A percentile compares a stretch with the other conserved stretches of the same genome.
Conservation (phyloP, 108 stramenopile genomes). For the Schizochytrium sp. region DNA sequence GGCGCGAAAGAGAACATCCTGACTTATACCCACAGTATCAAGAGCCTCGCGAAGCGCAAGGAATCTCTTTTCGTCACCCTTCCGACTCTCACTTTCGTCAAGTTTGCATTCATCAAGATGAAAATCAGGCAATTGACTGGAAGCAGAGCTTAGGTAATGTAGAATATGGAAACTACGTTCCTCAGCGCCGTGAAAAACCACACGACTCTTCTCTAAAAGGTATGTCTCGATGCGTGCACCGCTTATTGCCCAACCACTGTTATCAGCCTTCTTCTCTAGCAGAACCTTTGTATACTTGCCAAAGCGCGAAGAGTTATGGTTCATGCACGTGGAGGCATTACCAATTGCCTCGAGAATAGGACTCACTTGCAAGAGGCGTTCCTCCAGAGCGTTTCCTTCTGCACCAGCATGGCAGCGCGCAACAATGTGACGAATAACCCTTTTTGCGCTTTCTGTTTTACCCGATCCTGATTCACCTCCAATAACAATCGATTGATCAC, state of each 20-base stretch:
- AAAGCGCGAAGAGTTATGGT: conserved; percentile 64
- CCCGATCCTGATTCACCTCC: conserved; percentile 68
- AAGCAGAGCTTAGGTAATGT: background rate
- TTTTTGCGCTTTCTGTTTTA: conserved; percentile 63
- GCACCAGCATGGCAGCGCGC: background rate
- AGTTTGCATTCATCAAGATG: background rate
- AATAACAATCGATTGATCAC: conserved; percentile 61
- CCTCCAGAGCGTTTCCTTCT: background rate
- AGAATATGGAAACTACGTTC: conserved; percentile 54
- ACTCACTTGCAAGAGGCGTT: conserved; percentile 18
- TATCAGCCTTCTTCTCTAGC: background rate
- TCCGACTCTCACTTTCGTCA: background rate
- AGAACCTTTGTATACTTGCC: conserved; percentile 60
- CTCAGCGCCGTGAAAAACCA: conserved; percentile 19
- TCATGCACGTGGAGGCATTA: conserved; percentile 59
- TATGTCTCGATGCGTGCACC: conserved; percentile 62
- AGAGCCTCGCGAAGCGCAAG: background rate
- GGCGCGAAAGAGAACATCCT: conserved; percentile 60
- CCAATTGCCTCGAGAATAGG: conserved; percentile 64
- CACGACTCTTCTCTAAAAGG: conserved; percentile 61
- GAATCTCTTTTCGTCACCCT: background rate
- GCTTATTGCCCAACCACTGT: background rate
- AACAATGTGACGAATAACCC: conserved; percentile 43
- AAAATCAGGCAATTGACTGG: background rate
- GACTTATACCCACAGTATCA: conserved; percentile 55